Evolutionary conservation across 208 protist genomes (phyloP).

Genomic region (Tritrichomonas foetus): DNA sequence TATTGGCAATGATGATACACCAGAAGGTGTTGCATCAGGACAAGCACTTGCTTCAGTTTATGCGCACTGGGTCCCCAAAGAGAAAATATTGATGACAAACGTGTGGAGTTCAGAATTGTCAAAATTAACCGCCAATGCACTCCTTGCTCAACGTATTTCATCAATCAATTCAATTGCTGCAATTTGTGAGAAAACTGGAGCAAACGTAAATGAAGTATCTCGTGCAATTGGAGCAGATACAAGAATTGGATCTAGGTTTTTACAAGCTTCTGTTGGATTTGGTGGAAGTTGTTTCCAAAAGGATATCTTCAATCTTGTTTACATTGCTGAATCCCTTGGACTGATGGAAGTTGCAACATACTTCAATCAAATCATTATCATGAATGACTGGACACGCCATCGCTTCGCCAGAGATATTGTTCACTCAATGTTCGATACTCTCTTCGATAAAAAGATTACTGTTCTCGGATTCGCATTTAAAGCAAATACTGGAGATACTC

Average conservation of each 20-base stretch:
- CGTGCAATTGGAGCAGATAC: conserved; percentile 64
- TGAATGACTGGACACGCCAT: conserved; percentile 88
- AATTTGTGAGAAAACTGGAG: conserved; percentile 55
- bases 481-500: conserved; percentile 86
- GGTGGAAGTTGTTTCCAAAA: conserved; percentile 76
- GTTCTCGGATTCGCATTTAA: conserved; percentile 91
- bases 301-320: conserved; percentile 88
- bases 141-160: conserved; percentile 89
- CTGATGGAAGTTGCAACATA: conserved; percentile 83
- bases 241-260: conserved; percentile 80
- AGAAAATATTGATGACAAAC: conserved; percentile 82
- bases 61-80: conserved; percentile 71
- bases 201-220: conserved; percentile 58
- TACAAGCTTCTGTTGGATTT: conserved; percentile 72
- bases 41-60: conserved; percentile 57
- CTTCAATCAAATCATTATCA: conserved; percentile 78
- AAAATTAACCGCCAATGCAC: conserved; percentile 92
- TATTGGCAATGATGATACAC: conserved; percentile 73
- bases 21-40: conserved; percentile 59
- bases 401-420: conserved; percentile 78
- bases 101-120: conserved; percentile 87
- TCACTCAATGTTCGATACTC: conserved; percentile 74
- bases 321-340: conserved; percentile 77
- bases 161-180: conserved; percentile 85
- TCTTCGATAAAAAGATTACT: conserved; percentile 78